Conservation (phyloP, 2,329 filamentous ascomycete genomes). For the Ophiocordyceps unilateralis region DNA sequence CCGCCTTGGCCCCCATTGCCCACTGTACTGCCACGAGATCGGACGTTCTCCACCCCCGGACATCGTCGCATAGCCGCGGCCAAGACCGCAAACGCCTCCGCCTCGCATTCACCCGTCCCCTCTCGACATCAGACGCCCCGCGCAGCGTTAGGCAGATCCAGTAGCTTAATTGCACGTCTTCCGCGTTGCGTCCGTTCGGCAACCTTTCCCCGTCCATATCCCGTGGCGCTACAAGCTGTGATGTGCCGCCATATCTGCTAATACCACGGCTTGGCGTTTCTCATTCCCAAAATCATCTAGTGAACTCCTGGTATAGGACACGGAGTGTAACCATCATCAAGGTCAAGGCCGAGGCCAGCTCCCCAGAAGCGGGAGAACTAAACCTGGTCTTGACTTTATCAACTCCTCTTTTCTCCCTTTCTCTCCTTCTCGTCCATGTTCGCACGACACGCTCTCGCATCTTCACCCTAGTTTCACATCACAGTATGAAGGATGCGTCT, state of each 20-base stretch:
- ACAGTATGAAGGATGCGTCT: constrained; percentile 19
- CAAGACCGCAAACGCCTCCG: not conserved
- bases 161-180: not conserved
- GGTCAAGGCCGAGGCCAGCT: not conserved
- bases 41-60: no score
- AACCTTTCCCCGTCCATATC: no score
- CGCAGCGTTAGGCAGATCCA: not conserved
- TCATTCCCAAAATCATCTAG: not conserved
- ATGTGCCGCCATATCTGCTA: no score
- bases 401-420: not conserved
- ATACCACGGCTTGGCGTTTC: not conserved
- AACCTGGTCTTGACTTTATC: not conserved
- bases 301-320: not conserved
- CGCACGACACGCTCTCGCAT: not conserved
- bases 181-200: no score
- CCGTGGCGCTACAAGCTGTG: no score
- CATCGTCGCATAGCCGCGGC: not conserved
- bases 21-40: no score
- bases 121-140: not conserved
- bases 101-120: not conserved
- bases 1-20: no score
- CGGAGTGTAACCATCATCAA: not conserved
- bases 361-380: not conserved
- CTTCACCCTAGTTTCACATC: constrained; percentile 11
- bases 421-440: not conserved